Percentiles rank a stretch among this genome's conserved stretches.
Evolutionary conservation across 2,329 filamentous ascomycete species (phyloP).

Genomic region (Talaromyces sp.): DNA sequence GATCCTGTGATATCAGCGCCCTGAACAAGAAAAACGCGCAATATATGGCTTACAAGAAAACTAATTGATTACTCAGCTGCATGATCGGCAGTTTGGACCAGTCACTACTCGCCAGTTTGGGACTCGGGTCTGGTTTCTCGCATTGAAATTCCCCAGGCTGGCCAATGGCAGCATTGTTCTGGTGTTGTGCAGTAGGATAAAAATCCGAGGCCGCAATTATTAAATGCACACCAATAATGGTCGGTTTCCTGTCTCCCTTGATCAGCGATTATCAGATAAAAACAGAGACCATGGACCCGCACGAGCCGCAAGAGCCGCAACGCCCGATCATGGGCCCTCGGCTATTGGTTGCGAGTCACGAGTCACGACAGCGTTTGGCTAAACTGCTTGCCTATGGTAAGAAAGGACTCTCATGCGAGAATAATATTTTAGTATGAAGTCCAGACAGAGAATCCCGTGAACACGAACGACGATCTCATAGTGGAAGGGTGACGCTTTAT

Average conservation of each 20-base stretch:
- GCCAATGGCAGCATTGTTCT: neutral
- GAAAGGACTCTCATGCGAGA: neutral
- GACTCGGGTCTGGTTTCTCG: neutral
- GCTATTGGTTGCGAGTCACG: neutral
- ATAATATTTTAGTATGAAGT: neutral
- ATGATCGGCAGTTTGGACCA: slow-evolving; percentile 1
- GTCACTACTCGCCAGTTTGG: neutral
- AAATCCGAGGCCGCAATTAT: neutral
- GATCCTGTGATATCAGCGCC: slow-evolving; percentile 1
- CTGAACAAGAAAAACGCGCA: neutral
- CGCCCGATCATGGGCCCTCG: neutral
- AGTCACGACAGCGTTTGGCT: too few relatives aligned
- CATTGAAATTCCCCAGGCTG: neutral
- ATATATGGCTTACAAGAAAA: neutral
- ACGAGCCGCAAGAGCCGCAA: slow-evolving; percentile 2
- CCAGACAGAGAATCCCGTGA: neutral
- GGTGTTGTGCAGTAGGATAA: neutral
- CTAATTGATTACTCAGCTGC: neutral
- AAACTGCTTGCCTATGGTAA: neutral
- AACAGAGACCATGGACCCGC: neutral
- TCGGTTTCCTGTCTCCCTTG: neutral
- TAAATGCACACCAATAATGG: neutral
- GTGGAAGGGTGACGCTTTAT: neutral
- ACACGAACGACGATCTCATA: neutral
- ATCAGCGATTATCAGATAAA: slow-evolving; percentile 5